Base-by-base conservation (phyloP, 1,139 yeast genomes). In the Candida sojae region DNA sequence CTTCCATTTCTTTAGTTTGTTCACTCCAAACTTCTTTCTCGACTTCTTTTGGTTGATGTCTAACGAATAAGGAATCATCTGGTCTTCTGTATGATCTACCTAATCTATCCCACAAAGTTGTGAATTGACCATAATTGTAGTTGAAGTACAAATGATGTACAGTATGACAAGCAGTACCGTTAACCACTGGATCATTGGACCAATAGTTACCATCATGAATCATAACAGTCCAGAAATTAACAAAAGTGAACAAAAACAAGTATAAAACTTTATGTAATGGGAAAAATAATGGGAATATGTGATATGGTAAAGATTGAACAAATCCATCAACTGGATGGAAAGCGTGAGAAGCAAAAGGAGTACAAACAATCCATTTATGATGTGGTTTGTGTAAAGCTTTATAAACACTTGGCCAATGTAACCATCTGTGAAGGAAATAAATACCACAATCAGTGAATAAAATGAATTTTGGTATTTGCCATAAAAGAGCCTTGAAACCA, bases 291-390 rank as follows among this genome's bases (percentile, higher is more conserved):
- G 98, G 98, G 71, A 80, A 93, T 53, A 91, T 55, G 67, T 93
- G 99, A 73, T 93, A 93, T 28, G 99, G 97, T 54, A 93, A 65
- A 42, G 96, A 87, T 75, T 93, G 99, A 51, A 83, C 74, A 74
- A 88, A 93, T 39, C 99, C 99, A 63, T 93, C 99, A 47, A 93
- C 86, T 11, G 99, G 99, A 70, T 93, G 97, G 90, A 93, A 93
- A 23, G 99, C 98, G 65, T 92, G 98, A 10, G 97, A 90, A 1
- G 99, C 99, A 71, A 87, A 93, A 33, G 99, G 99, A 4, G 99
- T 92, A 56, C 98, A 93, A 45, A 93, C 97, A 61, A 93, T 84
- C 99, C 99, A 93, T 73, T 93, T 95, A 79, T 93, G 99, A 69
- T 93, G 99, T n/a, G 98, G 97, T 73, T 93, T 93, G 75, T 93